Evolutionary conservation across 2,329 filamentous ascomycete species (phyloP), one percentile per base, ranked within the genome.

Genomic region (Mycocentrospora acerina): DNA sequence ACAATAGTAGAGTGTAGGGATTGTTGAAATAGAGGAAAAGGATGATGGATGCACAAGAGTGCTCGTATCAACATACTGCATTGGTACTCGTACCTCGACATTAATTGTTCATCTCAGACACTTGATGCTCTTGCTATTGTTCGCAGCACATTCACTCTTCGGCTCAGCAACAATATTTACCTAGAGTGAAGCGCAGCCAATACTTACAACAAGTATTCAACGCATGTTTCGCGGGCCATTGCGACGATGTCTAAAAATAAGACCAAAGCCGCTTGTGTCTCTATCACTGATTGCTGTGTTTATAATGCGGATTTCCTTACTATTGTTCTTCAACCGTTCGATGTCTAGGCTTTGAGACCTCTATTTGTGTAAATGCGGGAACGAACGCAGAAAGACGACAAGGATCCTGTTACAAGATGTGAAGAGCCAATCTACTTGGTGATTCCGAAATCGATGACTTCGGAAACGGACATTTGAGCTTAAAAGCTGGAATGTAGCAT

Each of bases 251-350:
- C 28, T 37, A 26, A 16, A 9, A 19, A 33, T 28, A 22, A 26
- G 9, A 8, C 32, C 24, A 28, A 42, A 35, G 30, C 15, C 22
- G 30, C 29, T 9, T 33, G 19, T 47, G 17, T 18, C 31, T 32
- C 37, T 42, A 29, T 44, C 53, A 55, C 41, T 35, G 27, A 52
- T 33, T 34, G 35, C 34, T 24, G 28, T 35, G 26, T 32, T 42
- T 27, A 19, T 53, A 44, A 50, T 44, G 48, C 30, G 22, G 32
- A 24, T 40, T 22, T 49, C 33, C 56, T 66, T 66, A 59, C 43
- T 65, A 66, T 66, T 66, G 60, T 66, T 64, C 61, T 54, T 42
- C 31, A 16, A 41, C 29, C 34, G 27, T 17, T 33, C 30, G 13
- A 40, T 37, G 47, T 49, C 53, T 35, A 34, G 12, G 42, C 42